Conservation (phyloP, 768 basidiomycete genomes). For the Auricularia heimuer region DNA sequence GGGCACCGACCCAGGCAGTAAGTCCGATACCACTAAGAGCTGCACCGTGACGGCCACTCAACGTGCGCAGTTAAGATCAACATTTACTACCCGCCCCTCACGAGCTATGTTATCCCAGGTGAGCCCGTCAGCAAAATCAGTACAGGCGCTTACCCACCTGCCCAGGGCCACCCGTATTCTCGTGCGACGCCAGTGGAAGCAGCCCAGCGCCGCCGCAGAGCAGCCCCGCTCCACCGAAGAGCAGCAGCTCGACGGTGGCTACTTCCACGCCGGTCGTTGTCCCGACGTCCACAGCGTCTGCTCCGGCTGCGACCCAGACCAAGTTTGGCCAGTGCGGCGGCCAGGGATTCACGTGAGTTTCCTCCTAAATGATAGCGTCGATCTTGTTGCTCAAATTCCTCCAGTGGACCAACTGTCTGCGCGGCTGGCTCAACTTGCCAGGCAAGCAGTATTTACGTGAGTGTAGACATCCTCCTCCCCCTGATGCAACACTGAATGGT, state of each 20-base stretch:
- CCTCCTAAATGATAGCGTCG: neutral
- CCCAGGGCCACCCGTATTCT: neutral
- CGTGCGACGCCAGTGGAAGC: neutral
- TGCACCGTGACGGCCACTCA: no score
- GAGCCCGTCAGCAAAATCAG: neutral
- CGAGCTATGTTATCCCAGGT: slow-evolving; percentile 18
- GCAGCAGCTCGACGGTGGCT: slow-evolving; percentile 1
- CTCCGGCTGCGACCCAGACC: slow-evolving; percentile 7
- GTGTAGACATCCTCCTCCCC: neutral
- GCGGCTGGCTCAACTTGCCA: neutral
- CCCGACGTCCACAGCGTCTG: neutral
- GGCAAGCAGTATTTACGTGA: neutral
- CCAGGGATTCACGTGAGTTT: neutral
- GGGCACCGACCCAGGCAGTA: slow-evolving; percentile 24
- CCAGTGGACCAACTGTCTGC: neutral
- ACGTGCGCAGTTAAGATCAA: slow-evolving; percentile 18
- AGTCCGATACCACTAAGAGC: neutral
- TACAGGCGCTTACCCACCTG: no score
- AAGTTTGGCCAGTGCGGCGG: slow-evolving; percentile 1
- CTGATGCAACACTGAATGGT: neutral
- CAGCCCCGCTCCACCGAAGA: no score
- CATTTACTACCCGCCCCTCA: slow-evolving; percentile 15
- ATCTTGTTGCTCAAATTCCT: neutral
- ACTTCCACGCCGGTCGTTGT: neutral
- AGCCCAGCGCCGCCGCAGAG: neutral